Conservation (phyloP, 495 filamentous ascomycete genomes). For the Platismatia glauca region DNA sequence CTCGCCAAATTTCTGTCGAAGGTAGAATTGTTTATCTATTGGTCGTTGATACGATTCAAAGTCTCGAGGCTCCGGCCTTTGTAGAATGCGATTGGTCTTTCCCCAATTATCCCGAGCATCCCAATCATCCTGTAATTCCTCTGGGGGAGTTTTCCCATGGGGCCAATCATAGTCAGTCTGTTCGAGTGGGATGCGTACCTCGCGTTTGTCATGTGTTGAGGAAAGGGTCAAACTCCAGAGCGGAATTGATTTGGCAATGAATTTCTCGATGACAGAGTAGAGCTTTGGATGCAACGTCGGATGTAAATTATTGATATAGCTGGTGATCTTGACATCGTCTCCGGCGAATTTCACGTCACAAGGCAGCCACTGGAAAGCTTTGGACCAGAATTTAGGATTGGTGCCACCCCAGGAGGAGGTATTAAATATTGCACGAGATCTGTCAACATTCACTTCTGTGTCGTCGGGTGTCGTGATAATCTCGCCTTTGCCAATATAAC, state of each 20-base stretch:
- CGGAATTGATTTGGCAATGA: conserved; percentile 42
- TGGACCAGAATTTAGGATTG: conserved; percentile 15
- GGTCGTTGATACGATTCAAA: conserved; percentile 20
- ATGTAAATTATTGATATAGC: conserved; percentile 56
- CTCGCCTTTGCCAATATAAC: conserved; percentile 35
- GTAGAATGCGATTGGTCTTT: conserved; percentile 20
- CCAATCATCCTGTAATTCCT: conserved; percentile 21
- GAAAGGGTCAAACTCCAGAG: conserved; percentile 42
- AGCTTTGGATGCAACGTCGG: conserved; percentile 38
- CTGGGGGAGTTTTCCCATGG: background rate
- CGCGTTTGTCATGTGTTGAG: background rate
- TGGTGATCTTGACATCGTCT: conserved; percentile 27
- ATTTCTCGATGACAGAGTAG: conserved; percentile 43
- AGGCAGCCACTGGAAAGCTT: conserved; percentile 52
- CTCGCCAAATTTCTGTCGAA: conserved; percentile 26
- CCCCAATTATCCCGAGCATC: conserved; percentile 12
- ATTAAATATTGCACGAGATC: background rate
- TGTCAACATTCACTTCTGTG: conserved; percentile 9
- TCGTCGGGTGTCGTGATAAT: conserved; percentile 14
- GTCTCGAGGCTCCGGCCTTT: conserved; percentile 31
- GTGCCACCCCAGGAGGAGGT: background rate
- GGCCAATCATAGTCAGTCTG: conserved; percentile 5
- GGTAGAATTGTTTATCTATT: conserved; percentile 14
- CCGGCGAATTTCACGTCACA: conserved; percentile 41
- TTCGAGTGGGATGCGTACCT: background rate